A percentile compares a stretch with the other conserved stretches of the same genome.
Conservation (phyloP, 2,329 filamentous ascomycete species). For the Dendryphion nanum region DNA sequence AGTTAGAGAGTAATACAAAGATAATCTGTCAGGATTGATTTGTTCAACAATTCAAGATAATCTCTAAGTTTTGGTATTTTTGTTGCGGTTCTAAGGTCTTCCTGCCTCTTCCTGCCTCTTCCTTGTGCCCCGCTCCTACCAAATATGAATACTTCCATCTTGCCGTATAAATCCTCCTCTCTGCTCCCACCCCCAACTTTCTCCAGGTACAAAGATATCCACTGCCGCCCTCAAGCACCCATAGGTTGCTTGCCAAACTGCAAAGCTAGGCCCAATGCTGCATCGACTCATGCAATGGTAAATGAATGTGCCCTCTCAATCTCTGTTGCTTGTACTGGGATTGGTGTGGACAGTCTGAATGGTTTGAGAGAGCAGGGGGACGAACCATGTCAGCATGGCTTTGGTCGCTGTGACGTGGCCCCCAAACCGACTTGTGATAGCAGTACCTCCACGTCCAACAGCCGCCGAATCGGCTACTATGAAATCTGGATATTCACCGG, state of each 20-base stretch:
- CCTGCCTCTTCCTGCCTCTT: too few relatives aligned
- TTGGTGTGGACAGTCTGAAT: conserved; percentile 16
- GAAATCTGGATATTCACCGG: conserved; percentile 22
- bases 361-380: conserved; percentile 10
- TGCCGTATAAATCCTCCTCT: too few relatives aligned
- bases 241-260: background rate
- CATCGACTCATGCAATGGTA: background rate
- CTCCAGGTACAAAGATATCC: background rate
- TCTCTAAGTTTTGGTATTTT: too few relatives aligned
- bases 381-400: conserved; percentile 13
- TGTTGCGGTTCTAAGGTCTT: too few relatives aligned
- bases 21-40: too few relatives aligned
- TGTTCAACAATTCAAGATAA: too few relatives aligned
- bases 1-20: too few relatives aligned
- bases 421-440: conserved; percentile 21
- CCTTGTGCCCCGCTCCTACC: too few relatives aligned
- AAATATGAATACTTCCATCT: too few relatives aligned
- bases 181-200: too few relatives aligned
- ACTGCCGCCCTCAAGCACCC: conserved; percentile 1
- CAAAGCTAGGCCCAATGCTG: background rate
- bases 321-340: conserved; percentile 15
- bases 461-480: conserved; percentile 40
- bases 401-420: conserved; percentile 31
- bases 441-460: conserved; percentile 15
- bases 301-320: conserved; percentile 8